A percentile compares a stretch with the other conserved stretches of the same genome.
Conservation (phyloP, 139 green algal species). For the Zygnema circumcarinatum region DNA sequence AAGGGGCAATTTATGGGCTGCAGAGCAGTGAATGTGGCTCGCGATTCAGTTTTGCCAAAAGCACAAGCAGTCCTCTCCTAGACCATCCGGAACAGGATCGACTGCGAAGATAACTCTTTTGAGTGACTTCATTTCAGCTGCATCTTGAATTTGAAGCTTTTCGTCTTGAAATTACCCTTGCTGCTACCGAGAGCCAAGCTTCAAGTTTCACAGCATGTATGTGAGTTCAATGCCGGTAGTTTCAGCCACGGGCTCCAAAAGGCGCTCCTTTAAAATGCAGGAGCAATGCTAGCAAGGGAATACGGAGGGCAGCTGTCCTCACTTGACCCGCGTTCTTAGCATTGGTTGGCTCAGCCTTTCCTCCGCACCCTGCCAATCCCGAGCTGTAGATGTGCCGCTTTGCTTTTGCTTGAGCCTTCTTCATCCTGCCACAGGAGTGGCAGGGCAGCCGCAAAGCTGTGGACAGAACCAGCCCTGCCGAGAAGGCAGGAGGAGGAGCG, state of each 20-base stretch:
- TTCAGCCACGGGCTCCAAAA: no score
- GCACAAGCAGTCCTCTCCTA: neutral
- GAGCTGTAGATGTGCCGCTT: constrained; percentile 58
- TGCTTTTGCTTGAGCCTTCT: constrained; percentile 52
- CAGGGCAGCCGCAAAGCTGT: no score
- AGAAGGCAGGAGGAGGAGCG: no score
- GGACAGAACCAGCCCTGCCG: no score
- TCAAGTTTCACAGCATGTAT: neutral
- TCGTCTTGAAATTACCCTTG: neutral
- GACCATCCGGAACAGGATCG: neutral
- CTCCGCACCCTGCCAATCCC: constrained; percentile 49
- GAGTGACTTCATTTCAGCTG: neutral
- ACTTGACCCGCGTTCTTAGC: constrained; percentile 58
- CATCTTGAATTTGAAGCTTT: neutral
- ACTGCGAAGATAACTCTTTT: neutral
- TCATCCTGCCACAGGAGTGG: constrained; percentile 30
- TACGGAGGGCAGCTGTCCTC: neutral
- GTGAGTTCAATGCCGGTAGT: no score
- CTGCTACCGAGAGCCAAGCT: neutral
- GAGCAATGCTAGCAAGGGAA: no score
- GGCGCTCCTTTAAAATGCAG: no score
- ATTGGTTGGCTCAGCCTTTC: constrained; percentile 53
- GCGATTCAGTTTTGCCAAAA: neutral
- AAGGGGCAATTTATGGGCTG: constrained; percentile 60
- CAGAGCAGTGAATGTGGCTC: constrained; percentile 8